Conservation (phyloP, 495 filamentous ascomycete genomes). For the Gamarada debralockiae region DNA sequence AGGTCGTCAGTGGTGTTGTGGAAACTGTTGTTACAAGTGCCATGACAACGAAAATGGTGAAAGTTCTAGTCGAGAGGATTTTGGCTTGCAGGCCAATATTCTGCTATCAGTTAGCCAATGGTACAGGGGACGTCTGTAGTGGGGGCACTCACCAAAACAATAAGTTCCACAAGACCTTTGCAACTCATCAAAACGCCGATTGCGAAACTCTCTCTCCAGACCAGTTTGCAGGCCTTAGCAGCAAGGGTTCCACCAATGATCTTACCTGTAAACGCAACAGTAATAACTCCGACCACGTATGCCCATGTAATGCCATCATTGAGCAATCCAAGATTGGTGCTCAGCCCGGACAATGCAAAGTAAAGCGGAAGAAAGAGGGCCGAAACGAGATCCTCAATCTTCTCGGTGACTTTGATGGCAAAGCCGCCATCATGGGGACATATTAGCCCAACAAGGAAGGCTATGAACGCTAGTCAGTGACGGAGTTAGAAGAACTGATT, state of each 20-base stretch:
- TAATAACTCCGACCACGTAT: conserved; percentile 83
- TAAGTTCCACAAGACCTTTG: conserved; percentile 93
- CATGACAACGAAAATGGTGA: conserved; percentile 99
- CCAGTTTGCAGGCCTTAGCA: conserved; percentile 68
- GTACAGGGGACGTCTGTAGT: too few species aligned
- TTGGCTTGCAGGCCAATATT: conserved; percentile 93
- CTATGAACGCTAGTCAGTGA: too few species aligned
- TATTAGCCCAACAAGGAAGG: conserved; percentile 83
- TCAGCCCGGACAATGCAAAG: conserved; percentile 89
- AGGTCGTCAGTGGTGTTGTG: conserved; percentile 77
- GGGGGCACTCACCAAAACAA: conserved; percentile 81
- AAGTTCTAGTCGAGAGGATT: conserved; percentile 81
- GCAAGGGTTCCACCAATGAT: conserved; percentile 82
- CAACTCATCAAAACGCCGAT: conserved; percentile 97
- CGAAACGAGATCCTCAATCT: conserved; percentile 88
- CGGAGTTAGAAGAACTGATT: neutral
- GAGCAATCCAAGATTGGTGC: conserved; percentile 83
- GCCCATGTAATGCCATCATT: conserved; percentile 83
- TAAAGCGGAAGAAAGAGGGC: conserved; percentile 92
- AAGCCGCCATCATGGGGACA: conserved; percentile 95
- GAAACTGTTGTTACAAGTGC: conserved; percentile 88
- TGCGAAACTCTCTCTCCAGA: conserved; percentile 91
- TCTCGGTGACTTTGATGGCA: conserved; percentile 91
- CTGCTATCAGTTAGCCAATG: conserved; percentile 34
- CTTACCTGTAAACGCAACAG: conserved; percentile 81